Base-by-base conservation (phyloP, 257 asterid species). In the Echites panduratus region DNA sequence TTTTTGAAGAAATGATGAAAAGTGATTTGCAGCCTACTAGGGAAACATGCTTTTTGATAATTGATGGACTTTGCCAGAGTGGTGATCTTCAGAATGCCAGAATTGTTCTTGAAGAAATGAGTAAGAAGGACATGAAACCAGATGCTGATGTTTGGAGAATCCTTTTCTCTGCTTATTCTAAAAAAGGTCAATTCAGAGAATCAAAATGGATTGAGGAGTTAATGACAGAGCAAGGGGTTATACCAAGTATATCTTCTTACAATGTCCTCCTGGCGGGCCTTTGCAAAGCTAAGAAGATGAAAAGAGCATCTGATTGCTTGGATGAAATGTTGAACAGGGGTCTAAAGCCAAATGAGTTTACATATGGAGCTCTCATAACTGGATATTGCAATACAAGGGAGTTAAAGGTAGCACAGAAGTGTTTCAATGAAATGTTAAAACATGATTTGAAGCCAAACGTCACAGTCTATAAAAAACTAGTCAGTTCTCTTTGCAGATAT, bases 1-100 rank as follows among this genome's bases (percentile, higher is more conserved):
- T 66, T 72, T 44, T 78, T 73, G 59, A 66, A 10, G 71, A 78
- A 61, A 78, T 78, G 81, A 58, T 57, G 70, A 67, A 67, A 70
- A 78, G 67, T 13, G 43, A 67, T 73, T 47, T 78, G 66, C 41
- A 45, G 49, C 73, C 81, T 32, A 70, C 38, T 29, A 48, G 7
- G 40, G 53, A 43, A 38, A 73, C 61, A 7, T 78, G 38, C 38
- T 5, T 26, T 68, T 0, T 67, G 52, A 58, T 78, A 58, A 68
- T 70, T 12, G 63, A 73, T 58, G 76, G 71, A 57, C 62, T 78
- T 43, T 67, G 74, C 61, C 4, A 13, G 45, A 54, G 52, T 56
- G 72, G 68, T 19, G 48, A 73, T 67, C 65, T 69, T 0, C 35
- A 57, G 12, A 47, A 24, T 3, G 75, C 67, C 50, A 61, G 13